Percentiles rank a stretch among this genome's conserved stretches.
Conservation (phyloP, 2,329 filamentous ascomycete species). For the Penicillium hordei region DNA sequence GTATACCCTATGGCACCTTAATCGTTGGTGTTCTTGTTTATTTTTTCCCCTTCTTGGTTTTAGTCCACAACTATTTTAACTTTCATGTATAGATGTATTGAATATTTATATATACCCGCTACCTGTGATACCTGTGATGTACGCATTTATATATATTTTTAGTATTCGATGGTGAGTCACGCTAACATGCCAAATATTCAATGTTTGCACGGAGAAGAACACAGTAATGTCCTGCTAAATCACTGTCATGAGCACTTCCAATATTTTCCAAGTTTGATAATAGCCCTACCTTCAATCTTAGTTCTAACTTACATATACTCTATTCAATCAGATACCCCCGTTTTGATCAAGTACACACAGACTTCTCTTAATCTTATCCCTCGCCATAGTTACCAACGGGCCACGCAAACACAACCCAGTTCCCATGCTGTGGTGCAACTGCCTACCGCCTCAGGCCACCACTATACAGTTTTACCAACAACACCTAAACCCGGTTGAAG, state of each 20-base stretch:
- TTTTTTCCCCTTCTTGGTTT: background rate
- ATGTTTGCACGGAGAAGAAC: background rate
- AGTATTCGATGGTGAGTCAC: background rate
- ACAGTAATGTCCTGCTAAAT: too few relatives aligned
- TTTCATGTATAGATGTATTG: too few relatives aligned
- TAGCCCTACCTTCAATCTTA: background rate
- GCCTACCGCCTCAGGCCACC: background rate
- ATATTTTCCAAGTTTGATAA: too few relatives aligned
- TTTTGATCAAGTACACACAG: background rate
- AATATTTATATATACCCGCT: background rate
- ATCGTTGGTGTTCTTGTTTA: background rate
- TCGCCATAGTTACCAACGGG: background rate
- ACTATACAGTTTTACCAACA: background rate
- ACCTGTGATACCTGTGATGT: background rate
- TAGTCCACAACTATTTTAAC: too few relatives aligned
- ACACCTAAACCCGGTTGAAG: background rate
- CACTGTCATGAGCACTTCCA: background rate
- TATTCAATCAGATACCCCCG: background rate
- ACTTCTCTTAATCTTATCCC: too few relatives aligned
- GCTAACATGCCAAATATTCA: fast-evolving
- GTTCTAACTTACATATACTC: too few relatives aligned
- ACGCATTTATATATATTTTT: background rate
- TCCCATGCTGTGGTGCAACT: background rate
- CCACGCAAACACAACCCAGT: background rate
- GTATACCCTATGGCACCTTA: background rate